Base-by-base conservation (phyloP, 1,139 yeast species). In the Scheffersomyces lignicola region DNA sequence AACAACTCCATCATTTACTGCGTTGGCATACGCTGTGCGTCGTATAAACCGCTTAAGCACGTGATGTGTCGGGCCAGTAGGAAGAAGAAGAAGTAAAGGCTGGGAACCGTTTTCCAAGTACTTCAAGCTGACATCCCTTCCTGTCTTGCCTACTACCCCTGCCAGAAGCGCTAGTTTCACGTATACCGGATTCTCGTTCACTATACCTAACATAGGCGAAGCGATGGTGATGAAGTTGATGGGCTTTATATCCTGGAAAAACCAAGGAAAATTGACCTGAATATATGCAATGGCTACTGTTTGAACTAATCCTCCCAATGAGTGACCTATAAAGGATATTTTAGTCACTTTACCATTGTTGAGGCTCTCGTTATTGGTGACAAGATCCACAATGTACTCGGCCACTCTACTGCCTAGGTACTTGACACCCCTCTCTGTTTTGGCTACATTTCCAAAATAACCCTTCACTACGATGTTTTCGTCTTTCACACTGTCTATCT, bases 131-230 rank as follows among this genome's bases (percentile, higher is more conserved):
- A 92, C 61, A 52, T 92, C 99, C 49, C 86, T 92, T 0, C 99
- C 99, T 0, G 97, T 84, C 49, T 80, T 83, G 0, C 98, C 99
- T 3, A 88, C 92, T 33, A 90, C 73, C 0, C 99, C 98, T 27
- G 89, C 82, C 56, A 83, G 85, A 13, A 92, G 66, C 0, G 94
- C 94, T 37, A 89, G 64, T 51, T 87, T 88, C 18, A 94, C 83
- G 54, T 85, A 89, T 2, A 81, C 78, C 0, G 98, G 97, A 52
- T 89, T 90, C 51, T 90, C 97, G 34, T 85, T 76, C 12, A 73
- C 72, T 2, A 90, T 80, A 0, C 98, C 99, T 11, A 94, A 62
- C 44, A 90, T 64, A 0, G 99, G 99, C 0, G 95, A 76, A 0
- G 98, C 96, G 41, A 92, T 49, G 0, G 96, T 72, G 20, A 92